Conservation (phyloP, 805 yeast species). For the Wickerhamiella kurtzmanii region DNA sequence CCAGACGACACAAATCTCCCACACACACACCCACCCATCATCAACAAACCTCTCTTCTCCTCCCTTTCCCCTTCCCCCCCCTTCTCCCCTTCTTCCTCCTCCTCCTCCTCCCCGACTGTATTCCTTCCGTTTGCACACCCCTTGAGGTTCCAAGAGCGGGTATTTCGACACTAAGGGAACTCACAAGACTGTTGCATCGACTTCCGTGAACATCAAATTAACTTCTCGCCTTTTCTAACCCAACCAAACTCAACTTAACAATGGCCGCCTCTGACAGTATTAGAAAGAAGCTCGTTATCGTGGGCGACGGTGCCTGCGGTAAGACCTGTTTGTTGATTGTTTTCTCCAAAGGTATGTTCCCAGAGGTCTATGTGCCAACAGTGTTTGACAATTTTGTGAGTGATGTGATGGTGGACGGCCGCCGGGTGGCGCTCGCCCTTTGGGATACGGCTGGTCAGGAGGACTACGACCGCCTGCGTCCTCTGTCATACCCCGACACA, state of each 20-base stretch:
- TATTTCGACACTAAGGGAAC: no score
- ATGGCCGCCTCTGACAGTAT: slow-evolving; percentile 8
- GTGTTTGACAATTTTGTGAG: slow-evolving; percentile 97
- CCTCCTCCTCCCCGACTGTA: not conserved
- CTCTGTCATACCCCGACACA: slow-evolving; percentile 83
- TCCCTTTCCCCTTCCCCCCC: not conserved
- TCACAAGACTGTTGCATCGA: no score
- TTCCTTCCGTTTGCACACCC: not conserved
- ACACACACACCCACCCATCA: not conserved
- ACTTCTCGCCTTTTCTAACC: no score
- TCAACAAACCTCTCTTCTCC: not conserved
- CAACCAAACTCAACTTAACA: no score
- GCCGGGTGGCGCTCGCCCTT: slow-evolving; percentile 81
- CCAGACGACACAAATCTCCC: not conserved
- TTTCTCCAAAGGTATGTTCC: slow-evolving; percentile 81
- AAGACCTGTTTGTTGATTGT: slow-evolving; percentile 78
- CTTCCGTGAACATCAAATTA: no score
- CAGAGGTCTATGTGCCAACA: slow-evolving; percentile 89
- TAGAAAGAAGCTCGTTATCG: slow-evolving; percentile 63
- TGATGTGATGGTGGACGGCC: slow-evolving; percentile 83
- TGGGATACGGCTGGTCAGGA: slow-evolving; percentile 99
- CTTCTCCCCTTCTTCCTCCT: not conserved
- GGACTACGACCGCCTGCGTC: slow-evolving; percentile 89
- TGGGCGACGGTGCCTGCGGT: slow-evolving; percentile 97
- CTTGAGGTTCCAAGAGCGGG: not conserved